Evolutionary conservation across 768 basidiomycete genomes (phyloP), one percentile per base, ranked within the genome.

Genomic region (Jaapia argillacea): DNA sequence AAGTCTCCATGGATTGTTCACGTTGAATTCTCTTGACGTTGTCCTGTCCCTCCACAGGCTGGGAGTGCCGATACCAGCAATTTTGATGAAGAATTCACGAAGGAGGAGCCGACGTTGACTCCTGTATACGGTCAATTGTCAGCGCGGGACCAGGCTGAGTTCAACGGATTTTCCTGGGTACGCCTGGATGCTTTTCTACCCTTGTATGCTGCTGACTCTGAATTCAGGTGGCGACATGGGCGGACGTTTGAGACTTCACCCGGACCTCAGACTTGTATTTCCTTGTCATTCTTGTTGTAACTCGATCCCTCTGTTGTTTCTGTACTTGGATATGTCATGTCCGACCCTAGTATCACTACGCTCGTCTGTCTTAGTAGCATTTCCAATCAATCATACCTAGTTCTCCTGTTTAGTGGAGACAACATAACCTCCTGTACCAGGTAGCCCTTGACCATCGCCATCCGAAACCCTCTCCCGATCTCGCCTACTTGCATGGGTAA

Each of bases 121-220:
- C 96, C 96, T 13, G 96, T 99, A 28, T 93, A 98, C 55, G 89
- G 88, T 13, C 91, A 94, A 50, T 62, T 99, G 47, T 89, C 89
- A 16, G 56, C 84, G 22, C 81, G 81, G 40, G 91, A 98, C 56
- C 96, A 99, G 64, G 75, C 81, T 43, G 94, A 97, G 62, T 99
- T 99, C 68, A 82, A 88, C 52, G 92, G 92, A 14, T 97, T 97
- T 72, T 94, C 91, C 48, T 97, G 93, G 90, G 88, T 87, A 66
- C 53, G 56, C 37, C 24, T 43, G 45, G 26, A 37, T 38, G 45
- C 43, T 47, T 46, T 45, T 42, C 54, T 39, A 13, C 45, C 48
- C 48, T 51, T 49, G 43, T 54, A 47, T 50, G 50, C 52, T 35
- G 24, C 5, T 42, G n/a, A 42, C n/a, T 26, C 20, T 14, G 5